A percentile compares a stretch with the other conserved stretches of the same genome.
Evolutionary conservation across 2,329 filamentous ascomycete genomes (phyloP).

Genomic region (Arthrobotrys sphaeroides): DNA sequence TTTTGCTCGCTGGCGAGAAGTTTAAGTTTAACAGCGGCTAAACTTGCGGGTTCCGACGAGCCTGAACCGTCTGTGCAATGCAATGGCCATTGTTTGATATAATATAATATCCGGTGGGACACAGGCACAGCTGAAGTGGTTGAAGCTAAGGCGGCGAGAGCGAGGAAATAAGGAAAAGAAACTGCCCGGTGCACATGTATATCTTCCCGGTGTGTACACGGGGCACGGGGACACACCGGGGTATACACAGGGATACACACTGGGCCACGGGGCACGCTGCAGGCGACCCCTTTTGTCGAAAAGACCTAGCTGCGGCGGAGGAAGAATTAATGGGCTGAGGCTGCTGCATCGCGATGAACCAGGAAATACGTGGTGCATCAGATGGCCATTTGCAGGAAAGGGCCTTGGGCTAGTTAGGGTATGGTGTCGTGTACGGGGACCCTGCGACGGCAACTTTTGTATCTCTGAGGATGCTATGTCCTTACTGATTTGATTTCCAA

Average conservation of each 20-base stretch:
- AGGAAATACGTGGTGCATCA: constrained; percentile 39
- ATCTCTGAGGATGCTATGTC: neutral
- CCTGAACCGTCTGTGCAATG: constrained; percentile 14
- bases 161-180: neutral
- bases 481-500: constrained; percentile 20
- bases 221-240: neutral
- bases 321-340: constrained; percentile 21
- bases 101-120: constrained; percentile 6
- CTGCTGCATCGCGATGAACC: constrained; percentile 29
- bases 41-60: constrained; percentile 18
- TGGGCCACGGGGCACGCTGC: neutral
- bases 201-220: too few relatives aligned
- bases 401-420: neutral
- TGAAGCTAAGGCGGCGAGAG: neutral
- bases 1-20: neutral
- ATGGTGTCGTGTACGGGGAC: neutral
- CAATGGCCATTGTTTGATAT: too few relatives aligned
- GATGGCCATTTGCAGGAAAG: constrained; percentile 25
- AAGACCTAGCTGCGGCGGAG: constrained; percentile 27
- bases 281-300: constrained; percentile 19
- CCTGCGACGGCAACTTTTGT: constrained; percentile 47
- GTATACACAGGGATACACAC: neutral
- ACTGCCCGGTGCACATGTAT: too few relatives aligned
- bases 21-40: constrained; percentile 22
- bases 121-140: neutral